These are phyloP conservation scores for Colletotrichum lupini DNA, from an alignment of 2,329 filamentous ascomycete species.

Conservation along the genomic window DNA sequence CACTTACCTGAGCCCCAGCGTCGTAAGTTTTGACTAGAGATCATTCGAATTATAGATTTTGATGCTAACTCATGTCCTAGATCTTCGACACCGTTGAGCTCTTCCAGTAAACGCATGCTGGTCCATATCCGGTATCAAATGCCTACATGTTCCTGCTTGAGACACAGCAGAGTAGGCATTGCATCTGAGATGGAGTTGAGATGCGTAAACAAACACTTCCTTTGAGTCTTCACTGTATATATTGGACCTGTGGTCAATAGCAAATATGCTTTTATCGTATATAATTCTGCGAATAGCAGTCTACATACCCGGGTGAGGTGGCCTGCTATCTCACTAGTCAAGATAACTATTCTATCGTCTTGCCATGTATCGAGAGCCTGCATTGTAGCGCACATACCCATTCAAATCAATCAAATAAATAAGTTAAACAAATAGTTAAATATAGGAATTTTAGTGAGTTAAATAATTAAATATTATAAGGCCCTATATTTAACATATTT, in stretches of 20 bases:
- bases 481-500: no score
- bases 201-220: background rate
- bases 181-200: background rate
- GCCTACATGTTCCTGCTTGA: background rate
- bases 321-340: constrained; percentile 10
- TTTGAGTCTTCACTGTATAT: constrained; percentile 26
- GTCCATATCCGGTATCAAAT: background rate
- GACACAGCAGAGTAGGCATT: background rate
- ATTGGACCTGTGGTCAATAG: constrained; percentile 12
- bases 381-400: no score
- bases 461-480: no score
- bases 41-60: background rate
- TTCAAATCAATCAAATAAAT: no score
- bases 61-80: constrained; percentile 13
- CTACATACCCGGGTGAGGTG: constrained; percentile 5
- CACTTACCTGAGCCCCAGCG: constrained; percentile 68
- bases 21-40: constrained; percentile 43
- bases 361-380: background rate
- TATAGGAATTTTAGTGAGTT: no score
- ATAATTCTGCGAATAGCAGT: constrained; percentile 4
- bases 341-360: background rate
- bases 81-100: constrained; percentile 36
- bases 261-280: constrained; percentile 25
- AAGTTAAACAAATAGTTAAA: no score
- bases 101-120: constrained; percentile 9